Evolutionary conservation across 139 green algal genomes (phyloP), one percentile per base, ranked within the genome.

Genomic region (Monoraphidium neglectum): DNA sequence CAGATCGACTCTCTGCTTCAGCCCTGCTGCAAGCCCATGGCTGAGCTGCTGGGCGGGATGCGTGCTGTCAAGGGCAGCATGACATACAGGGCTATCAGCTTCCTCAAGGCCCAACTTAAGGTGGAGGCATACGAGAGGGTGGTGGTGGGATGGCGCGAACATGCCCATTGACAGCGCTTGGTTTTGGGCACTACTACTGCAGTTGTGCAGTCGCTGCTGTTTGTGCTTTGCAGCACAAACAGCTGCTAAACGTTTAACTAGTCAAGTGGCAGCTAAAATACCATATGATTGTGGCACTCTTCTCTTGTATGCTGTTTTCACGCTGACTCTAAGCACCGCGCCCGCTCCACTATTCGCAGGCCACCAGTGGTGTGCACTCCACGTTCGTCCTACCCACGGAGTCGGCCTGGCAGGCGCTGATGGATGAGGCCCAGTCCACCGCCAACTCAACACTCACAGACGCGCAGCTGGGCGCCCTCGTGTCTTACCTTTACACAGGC

Each of bases 1-100:
- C 13, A 59, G 21, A 74, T 80, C 37, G 66, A 75, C 18, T 65
- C 57, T 23, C 65, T 80, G n/a, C 54, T 80, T 65, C 65, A 74
- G 66, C 75, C 75, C 6, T 80, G 75, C 65, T 80, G 75, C 46
- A 68, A 69, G 53, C 65, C 75, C 8, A 69, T 80, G 65, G 53
- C 36, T 16, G 66, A 74, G 12, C 6, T 80, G 65, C 24, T 80
- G 15, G 54, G 54, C 37, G 54, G 54, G 13, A 51, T 51, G 43
- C 43, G n/a, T n/a, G n/a, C n/a, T n/a, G n/a, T n/a, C n/a, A n/a
- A 59, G 49, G 49, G 49, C 15, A 59, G 49, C 16, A 59, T 18
- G 49, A 15, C 49, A 59, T n/a, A 15, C 15, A 59, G 49, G 49
- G 49, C 16, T 59, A 15, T n/a, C n/a, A n/a, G n/a, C 49, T 59